These are phyloP conservation scores for Talaromyces islandicus DNA, from an alignment of 2,329 filamentous ascomycete genomes.

Conservation along the genomic window DNA sequence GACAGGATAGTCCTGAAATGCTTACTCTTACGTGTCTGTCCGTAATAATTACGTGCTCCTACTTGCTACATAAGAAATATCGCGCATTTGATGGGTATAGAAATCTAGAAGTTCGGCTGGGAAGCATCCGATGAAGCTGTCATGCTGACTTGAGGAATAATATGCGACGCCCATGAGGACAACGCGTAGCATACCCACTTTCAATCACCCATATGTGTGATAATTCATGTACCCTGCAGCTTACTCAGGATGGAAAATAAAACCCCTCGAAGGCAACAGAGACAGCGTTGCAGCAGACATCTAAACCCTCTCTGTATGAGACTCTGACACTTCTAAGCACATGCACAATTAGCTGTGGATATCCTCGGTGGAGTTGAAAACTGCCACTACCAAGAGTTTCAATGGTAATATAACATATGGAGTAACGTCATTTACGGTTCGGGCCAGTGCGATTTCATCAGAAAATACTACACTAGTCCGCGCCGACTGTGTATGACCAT, in stretches of 20 bases:
- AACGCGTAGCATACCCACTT: not conserved
- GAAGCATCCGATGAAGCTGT: not conserved
- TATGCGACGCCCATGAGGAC: not conserved
- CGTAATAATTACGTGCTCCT: not conserved
- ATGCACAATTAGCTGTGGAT: not conserved
- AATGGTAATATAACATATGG: not conserved
- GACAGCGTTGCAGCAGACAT: not conserved
- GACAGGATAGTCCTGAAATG: not conserved
- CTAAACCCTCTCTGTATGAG: not conserved
- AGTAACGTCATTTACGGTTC: not conserved
- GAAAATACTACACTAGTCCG: not conserved
- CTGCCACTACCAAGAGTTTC: not conserved
- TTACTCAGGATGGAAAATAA: not conserved
- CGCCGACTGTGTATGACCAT: not conserved
- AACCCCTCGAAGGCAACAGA: not conserved
- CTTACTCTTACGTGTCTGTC: not conserved
- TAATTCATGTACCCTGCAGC: not conserved
- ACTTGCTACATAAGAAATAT: not conserved
- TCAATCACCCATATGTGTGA: not conserved
- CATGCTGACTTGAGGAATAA: not conserved
- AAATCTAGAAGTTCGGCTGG: not conserved
- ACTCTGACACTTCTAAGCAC: not conserved
- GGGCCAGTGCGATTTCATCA: not conserved
- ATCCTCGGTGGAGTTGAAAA: not conserved
- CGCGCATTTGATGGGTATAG: not conserved